These are phyloP conservation scores for Phytophthora megakarya DNA, from an alignment of 352 stramenopile species.

Conservation along the genomic window DNA sequence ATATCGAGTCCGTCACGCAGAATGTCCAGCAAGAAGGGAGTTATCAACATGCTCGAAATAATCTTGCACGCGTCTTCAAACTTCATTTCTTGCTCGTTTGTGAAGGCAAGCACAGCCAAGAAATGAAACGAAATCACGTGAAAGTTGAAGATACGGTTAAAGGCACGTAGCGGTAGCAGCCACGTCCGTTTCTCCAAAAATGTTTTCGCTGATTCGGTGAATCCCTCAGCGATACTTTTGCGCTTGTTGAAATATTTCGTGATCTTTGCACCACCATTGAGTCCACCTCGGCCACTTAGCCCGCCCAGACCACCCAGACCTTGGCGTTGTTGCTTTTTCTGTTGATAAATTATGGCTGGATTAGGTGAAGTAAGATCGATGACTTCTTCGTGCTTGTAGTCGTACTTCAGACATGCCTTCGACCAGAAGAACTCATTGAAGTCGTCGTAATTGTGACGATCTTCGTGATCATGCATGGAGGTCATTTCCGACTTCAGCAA, in stretches of 20 bases:
- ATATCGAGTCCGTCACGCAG: conserved; percentile 94
- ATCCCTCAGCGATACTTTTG: conserved; percentile 90
- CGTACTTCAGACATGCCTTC: conserved; percentile 93
- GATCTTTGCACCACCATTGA: conserved; percentile 30
- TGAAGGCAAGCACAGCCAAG: conserved; percentile 92
- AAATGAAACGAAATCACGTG: conserved; percentile 98
- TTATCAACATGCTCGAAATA: conserved; percentile 93
- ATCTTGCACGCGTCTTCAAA: conserved; percentile 82
- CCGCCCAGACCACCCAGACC: conserved; percentile 37
- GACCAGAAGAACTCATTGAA: conserved; percentile 99
- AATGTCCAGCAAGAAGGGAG: conserved; percentile 89
- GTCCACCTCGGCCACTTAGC: conserved; percentile 32
- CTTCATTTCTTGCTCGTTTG: conserved; percentile 91
- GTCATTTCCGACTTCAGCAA: conserved; percentile 88
- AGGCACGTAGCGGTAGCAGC: conserved; percentile 94
- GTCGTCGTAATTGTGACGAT: conserved; percentile 98
- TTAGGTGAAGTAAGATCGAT: conserved; percentile 77
- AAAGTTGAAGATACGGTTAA: conserved; percentile 97
- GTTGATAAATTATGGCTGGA: conserved; percentile 53
- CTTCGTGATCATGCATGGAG: conserved; percentile 91
- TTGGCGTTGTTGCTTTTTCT: conserved; percentile 55
- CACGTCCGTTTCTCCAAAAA: conserved; percentile 98
- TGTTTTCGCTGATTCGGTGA: conserved; percentile 94
- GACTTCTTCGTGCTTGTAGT: conserved; percentile 91
- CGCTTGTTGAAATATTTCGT: conserved; percentile 47